Conservation (phyloP, 2,329 filamentous ascomycete genomes). For the Acephala macrosclerotiorum region DNA sequence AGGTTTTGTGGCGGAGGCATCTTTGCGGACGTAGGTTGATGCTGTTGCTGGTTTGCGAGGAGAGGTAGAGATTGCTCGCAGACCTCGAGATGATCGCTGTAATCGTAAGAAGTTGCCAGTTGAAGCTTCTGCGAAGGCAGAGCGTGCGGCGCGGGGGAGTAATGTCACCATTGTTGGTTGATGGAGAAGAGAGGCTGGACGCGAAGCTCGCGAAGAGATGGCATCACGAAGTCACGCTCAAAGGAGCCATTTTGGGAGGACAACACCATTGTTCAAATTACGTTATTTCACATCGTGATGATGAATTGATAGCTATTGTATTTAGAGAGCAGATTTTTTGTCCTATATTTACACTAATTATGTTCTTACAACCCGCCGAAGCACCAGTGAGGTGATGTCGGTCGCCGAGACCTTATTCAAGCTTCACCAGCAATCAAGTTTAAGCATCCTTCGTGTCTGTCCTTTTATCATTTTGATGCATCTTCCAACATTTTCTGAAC, state of each 20-base stretch:
- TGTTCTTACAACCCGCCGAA: conserved; percentile 23
- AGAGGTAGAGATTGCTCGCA: conserved; percentile 14
- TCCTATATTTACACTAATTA: background rate
- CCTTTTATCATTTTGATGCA: conserved; percentile 83
- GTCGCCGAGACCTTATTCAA: background rate
- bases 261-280: background rate
- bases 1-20: conserved; percentile 22
- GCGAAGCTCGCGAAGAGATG: conserved; percentile 28
- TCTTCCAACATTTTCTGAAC: conserved; percentile 92
- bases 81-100: conserved; percentile 15
- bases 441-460: conserved; percentile 77
- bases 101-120: conserved; percentile 19
- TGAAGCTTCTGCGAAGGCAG: conserved; percentile 29
- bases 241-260: background rate
- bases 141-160: conserved; percentile 36
- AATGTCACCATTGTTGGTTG: conserved; percentile 33
- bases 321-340: conserved; percentile 7
- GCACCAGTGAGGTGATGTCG: background rate
- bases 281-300: background rate
- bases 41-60: conserved; percentile 33
- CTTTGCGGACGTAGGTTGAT: conserved; percentile 37
- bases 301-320: background rate
- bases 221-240: conserved; percentile 23
- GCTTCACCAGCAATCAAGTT: conserved; percentile 25
- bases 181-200: conserved; percentile 19